phyloP scores from a whole-genome alignment of 1,139 yeast species.

The Blastobotrys ciferrii region DNA sequence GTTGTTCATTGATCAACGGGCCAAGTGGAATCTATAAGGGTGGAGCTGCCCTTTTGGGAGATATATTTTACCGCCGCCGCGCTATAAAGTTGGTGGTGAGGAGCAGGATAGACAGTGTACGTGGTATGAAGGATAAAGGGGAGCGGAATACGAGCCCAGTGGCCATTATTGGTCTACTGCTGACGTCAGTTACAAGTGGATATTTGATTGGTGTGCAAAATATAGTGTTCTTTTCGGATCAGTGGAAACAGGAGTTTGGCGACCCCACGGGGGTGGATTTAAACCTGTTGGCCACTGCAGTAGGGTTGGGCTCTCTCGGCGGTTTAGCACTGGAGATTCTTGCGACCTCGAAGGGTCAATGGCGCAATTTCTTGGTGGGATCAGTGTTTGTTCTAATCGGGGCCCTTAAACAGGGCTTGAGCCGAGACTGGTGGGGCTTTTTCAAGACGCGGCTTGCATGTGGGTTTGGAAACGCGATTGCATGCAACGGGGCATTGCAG shows the following conservation, averaged over 20 bases:
- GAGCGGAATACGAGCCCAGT: background rate
- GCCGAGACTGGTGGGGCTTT: slow-evolving; percentile 9
- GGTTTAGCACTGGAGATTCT: background rate
- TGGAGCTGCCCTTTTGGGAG: background rate
- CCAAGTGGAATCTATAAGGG: background rate
- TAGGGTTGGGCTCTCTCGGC: background rate
- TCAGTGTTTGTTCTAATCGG: slow-evolving; percentile 4
- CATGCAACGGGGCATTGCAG: slow-evolving; percentile 2
- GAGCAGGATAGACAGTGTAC: too few species aligned
- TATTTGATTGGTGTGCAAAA: slow-evolving; percentile 9
- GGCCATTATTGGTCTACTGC: background rate
- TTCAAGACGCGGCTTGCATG: slow-evolving; percentile 5
- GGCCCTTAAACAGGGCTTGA: slow-evolving; percentile 2
- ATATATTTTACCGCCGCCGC: background rate
- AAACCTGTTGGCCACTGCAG: slow-evolving; percentile 9
- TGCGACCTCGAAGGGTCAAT: too few species aligned
- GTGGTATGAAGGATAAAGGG: background rate
- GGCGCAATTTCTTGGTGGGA: background rate
- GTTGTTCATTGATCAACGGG: too few species aligned
- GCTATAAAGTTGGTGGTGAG: too few species aligned
- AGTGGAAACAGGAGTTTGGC: slow-evolving; percentile 8
- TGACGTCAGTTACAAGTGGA: slow-evolving; percentile 10
- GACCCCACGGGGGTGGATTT: slow-evolving; percentile 5
- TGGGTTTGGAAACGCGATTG: slow-evolving; percentile 10
- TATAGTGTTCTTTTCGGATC: slow-evolving; percentile 2